Percentiles rank a stretch among this genome's conserved stretches.
Conservation (phyloP, 768 basidiomycete species). For the Russula earlei region DNA sequence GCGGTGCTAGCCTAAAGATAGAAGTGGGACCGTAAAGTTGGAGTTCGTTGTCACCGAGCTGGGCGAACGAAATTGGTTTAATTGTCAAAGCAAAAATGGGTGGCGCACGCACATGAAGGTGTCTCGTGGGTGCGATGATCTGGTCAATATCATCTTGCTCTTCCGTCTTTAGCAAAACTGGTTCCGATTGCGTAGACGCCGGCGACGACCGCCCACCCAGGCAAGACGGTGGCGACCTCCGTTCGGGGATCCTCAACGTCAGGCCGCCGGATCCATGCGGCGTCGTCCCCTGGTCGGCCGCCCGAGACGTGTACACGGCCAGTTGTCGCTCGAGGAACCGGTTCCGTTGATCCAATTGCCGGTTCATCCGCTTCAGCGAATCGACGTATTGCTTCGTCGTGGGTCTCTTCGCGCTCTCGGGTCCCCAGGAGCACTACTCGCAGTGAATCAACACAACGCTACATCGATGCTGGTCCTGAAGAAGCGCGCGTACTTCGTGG, state of each 20-base stretch:
- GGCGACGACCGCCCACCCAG: slow-evolving; percentile 14
- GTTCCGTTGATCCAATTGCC: slow-evolving; percentile 23
- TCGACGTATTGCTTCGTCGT: slow-evolving; percentile 29
- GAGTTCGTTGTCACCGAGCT: slow-evolving; percentile 25
- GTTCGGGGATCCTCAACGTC: slow-evolving; percentile 10
- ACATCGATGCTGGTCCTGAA: background rate
- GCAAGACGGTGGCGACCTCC: slow-evolving; percentile 9
- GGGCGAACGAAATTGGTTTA: background rate
- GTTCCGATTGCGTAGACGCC: slow-evolving; percentile 8
- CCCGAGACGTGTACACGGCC: slow-evolving; percentile 8
- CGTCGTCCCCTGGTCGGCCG: slow-evolving; percentile 7
- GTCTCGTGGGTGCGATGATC: slow-evolving; percentile 7
- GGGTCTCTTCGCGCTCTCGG: slow-evolving; percentile 28
- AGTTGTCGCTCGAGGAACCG: slow-evolving; percentile 24
- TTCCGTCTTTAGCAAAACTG: slow-evolving; percentile 8
- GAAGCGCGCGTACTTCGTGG: slow-evolving; percentile 16
- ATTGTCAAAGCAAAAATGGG: slow-evolving; percentile 18
- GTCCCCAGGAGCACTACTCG: slow-evolving; percentile 27
- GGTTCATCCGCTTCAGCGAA: slow-evolving; percentile 24
- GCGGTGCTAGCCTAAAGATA: slow-evolving; percentile 26
- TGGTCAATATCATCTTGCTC: slow-evolving; percentile 15
- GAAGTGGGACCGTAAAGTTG: slow-evolving; percentile 27
- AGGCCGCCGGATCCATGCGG: slow-evolving; percentile 2
- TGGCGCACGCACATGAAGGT: slow-evolving; percentile 15
- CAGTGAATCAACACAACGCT: background rate